These are phyloP conservation scores for Hemisphaericaspora lyxosophila DNA, from an alignment of 1,139 yeast species.

Conservation along the genomic window DNA sequence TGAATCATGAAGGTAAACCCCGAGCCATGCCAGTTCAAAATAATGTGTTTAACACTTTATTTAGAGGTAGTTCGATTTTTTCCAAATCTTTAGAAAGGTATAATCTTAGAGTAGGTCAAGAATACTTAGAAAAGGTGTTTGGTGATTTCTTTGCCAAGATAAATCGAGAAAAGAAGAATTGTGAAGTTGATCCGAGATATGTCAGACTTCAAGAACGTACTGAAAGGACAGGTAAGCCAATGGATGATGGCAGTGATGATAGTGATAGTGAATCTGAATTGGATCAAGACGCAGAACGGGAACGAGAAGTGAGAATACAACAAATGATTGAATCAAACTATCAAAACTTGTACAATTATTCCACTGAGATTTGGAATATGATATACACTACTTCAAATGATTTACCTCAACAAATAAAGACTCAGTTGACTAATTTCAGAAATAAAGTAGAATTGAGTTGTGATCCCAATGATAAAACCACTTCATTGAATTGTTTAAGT, in stretches of 20 bases:
- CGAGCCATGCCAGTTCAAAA: conserved; percentile 23
- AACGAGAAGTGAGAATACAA: conserved; percentile 26
- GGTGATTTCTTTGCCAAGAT: conserved; percentile 65
- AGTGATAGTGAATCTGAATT: conserved; percentile 27
- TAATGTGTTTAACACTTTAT: conserved; percentile 68
- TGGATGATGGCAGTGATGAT: conserved; percentile 24
- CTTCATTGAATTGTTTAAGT: conserved; percentile 69
- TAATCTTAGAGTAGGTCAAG: conserved; percentile 75
- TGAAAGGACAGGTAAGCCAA: conserved; percentile 26
- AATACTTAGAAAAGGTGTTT: conserved; percentile 70
- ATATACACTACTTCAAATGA: conserved; percentile 72
- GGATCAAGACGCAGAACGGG: conserved; percentile 35
- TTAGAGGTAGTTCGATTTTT: conserved; percentile 80
- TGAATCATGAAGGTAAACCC: conserved; percentile 18
- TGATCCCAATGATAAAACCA: conserved; percentile 54
- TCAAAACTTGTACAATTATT: conserved; percentile 51
- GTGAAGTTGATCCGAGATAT: conserved; percentile 74
- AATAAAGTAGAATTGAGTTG: conserved; percentile 60
- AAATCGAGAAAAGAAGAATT: conserved; percentile 49
- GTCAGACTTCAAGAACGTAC: conserved; percentile 46
- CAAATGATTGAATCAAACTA: conserved; percentile 50
- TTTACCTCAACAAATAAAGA: conserved; percentile 68
- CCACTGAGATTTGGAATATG: conserved; percentile 68
- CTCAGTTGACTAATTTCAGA: conserved; percentile 58
- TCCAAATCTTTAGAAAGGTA: conserved; percentile 80